A percentile compares a stretch with the other conserved stretches of the same genome.
Conservation (phyloP, 2,329 filamentous ascomycete genomes). For the Tothia fuscella region DNA sequence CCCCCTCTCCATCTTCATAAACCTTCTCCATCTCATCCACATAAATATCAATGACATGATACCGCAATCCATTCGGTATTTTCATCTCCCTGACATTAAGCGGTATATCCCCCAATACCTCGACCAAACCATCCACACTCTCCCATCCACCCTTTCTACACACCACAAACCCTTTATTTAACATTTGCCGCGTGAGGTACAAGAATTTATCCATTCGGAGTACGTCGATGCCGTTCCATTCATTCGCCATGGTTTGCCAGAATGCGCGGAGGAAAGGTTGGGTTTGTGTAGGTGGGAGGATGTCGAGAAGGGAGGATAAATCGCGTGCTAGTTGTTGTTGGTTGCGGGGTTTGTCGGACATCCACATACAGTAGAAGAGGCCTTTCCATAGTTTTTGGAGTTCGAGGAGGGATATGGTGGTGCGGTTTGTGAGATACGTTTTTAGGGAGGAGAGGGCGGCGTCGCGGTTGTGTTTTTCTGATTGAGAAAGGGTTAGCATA, state of each 20-base stretch:
- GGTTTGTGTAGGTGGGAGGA: slow-evolving; percentile 37
- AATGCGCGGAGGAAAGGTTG: slow-evolving; percentile 37
- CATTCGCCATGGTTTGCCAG: slow-evolving; percentile 39
- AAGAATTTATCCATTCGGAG: slow-evolving; percentile 82
- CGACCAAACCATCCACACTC: slow-evolving; percentile 25
- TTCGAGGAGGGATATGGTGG: slow-evolving; percentile 54
- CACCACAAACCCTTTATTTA: slow-evolving; percentile 55
- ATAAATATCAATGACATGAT: slow-evolving; percentile 85
- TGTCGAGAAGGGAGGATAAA: slow-evolving; percentile 57
- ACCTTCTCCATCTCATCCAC: slow-evolving; percentile 76
- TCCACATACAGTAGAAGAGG: slow-evolving; percentile 86
- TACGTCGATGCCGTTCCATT: slow-evolving; percentile 40
- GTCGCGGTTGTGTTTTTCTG: slow-evolving; percentile 69
- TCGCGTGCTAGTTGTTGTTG: slow-evolving; percentile 75
- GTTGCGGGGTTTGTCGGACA: slow-evolving; percentile 78
- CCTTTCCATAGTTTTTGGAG: slow-evolving; percentile 89
- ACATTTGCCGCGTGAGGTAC: slow-evolving; percentile 65
- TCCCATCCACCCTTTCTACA: slow-evolving; percentile 31
- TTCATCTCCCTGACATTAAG: slow-evolving; percentile 37
- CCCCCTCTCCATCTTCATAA: slow-evolving; percentile 33
- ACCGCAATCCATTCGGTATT: slow-evolving; percentile 70
- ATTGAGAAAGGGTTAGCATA: neutral
- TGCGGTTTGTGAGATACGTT: slow-evolving; percentile 57
- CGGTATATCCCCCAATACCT: slow-evolving; percentile 35
- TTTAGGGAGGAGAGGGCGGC: slow-evolving; percentile 66